phyloP scores from a whole-genome alignment of 2,329 filamentous ascomycete genomes.

The Ustulina deusta region DNA sequence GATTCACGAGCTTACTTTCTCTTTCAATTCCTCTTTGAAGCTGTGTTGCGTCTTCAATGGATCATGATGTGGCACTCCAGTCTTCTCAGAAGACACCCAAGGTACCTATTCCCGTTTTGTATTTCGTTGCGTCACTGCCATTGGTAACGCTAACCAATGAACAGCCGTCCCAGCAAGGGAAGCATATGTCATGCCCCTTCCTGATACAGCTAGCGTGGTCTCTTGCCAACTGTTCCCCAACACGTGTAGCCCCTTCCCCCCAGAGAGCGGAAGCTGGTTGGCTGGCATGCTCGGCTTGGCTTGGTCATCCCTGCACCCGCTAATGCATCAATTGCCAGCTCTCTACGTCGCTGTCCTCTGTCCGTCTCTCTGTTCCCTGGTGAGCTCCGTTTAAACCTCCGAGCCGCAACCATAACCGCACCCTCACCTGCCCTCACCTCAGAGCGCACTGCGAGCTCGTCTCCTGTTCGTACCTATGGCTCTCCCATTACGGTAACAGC shows the following conservation, averaged over 20 bases:
- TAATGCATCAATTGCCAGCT: not conserved
- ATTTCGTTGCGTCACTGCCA: slow-evolving; percentile 14
- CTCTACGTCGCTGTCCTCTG: not conserved
- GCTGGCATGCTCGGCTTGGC: slow-evolving; percentile 22
- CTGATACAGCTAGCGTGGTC: slow-evolving; percentile 20
- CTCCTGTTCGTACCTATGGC: slow-evolving; percentile 43
- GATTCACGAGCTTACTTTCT: too few species aligned
- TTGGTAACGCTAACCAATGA: not conserved
- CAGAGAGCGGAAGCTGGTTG: slow-evolving; percentile 17
- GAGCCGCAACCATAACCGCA: slow-evolving; percentile 16
- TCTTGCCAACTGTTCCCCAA: too few species aligned
- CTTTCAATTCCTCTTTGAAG: too few species aligned
- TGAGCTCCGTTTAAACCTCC: slow-evolving; percentile 22
- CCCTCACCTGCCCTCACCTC: slow-evolving; percentile 4
- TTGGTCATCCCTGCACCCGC: slow-evolving; percentile 22
- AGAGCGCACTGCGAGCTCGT: slow-evolving; percentile 3
- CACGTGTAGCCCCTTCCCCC: not conserved
- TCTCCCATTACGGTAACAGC: slow-evolving; percentile 43
- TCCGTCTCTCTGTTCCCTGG: not conserved
- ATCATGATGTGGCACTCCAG: too few species aligned
- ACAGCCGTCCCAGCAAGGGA: not conserved
- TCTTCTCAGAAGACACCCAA: not conserved
- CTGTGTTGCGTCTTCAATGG: too few species aligned
- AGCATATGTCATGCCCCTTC: slow-evolving; percentile 10
- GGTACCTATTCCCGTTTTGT: not conserved